These are phyloP conservation scores for Chalaropsis ovoidea DNA, from an alignment of 2,329 filamentous ascomycete species.

Conservation along the genomic window DNA sequence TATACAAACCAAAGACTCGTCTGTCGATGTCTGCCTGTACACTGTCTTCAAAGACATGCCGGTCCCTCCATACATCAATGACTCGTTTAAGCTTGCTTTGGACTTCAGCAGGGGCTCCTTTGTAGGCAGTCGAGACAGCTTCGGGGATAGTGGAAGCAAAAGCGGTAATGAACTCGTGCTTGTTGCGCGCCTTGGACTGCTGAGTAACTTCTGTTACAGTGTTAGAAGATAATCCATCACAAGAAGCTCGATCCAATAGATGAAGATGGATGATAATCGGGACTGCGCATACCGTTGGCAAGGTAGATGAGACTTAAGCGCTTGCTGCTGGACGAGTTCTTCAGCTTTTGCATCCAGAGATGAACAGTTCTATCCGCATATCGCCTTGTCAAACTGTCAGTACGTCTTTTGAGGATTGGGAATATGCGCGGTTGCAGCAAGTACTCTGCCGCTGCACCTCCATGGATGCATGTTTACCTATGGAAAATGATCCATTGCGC, in stretches of 20 bases:
- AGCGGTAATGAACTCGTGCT: constrained; percentile 83
- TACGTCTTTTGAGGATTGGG: neutral
- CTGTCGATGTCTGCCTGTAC: constrained; percentile 74
- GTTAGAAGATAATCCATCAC: neutral
- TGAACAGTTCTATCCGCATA: constrained; percentile 86
- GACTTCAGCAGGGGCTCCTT: constrained; percentile 73
- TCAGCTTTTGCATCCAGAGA: constrained; percentile 82
- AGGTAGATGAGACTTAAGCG: constrained; percentile 87
- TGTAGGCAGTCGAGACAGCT: constrained; percentile 82
- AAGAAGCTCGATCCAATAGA: neutral
- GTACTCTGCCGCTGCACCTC: neutral
- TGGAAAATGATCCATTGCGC: constrained; percentile 99
- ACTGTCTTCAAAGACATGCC: constrained; percentile 69
- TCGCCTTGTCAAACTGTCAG: constrained; percentile 46
- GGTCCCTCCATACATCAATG: constrained; percentile 86
- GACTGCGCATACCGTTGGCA: constrained; percentile 62
- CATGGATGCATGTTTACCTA: constrained; percentile 50
- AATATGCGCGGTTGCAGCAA: neutral
- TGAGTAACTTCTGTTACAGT: constrained; percentile 70
- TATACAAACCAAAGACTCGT: constrained; percentile 60
- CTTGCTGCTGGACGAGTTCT: constrained; percentile 76
- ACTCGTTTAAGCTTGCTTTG: constrained; percentile 81
- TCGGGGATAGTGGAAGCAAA: constrained; percentile 90
- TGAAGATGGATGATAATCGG: neutral
- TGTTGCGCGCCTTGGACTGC: constrained; percentile 84